A percentile compares a stretch with the other conserved stretches of the same genome.
These are phyloP conservation scores for Trametopsis cervina DNA, from an alignment of 768 basidiomycete species.

Conservation along the genomic window DNA sequence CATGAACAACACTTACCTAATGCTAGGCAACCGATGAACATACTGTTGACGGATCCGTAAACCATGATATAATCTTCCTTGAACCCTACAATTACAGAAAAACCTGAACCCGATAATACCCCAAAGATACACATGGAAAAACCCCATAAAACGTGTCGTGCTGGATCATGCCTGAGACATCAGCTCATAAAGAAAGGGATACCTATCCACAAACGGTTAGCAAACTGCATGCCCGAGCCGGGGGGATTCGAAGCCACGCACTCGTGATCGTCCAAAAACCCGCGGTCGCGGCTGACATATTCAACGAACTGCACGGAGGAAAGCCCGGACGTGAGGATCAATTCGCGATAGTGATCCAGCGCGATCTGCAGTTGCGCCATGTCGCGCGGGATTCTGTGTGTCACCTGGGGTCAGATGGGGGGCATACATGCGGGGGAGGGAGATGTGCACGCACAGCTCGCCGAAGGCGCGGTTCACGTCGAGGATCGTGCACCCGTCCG, in stretches of 20 bases:
- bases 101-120: background rate
- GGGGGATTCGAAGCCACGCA: slow-evolving; percentile 5
- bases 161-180: slow-evolving; percentile 10
- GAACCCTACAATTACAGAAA: background rate
- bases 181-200: slow-evolving; percentile 17
- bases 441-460: slow-evolving; percentile 12
- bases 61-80: too few species aligned
- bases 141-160: background rate
- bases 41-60: too few species aligned
- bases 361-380: slow-evolving; percentile 14
- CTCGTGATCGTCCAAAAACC: slow-evolving; percentile 22
- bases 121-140: background rate
- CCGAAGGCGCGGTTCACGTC: slow-evolving; percentile 20
- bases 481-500: slow-evolving; percentile 19
- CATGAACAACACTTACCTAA: too few species aligned
- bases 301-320: slow-evolving; percentile 14
- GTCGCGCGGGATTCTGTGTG: slow-evolving; percentile 14
- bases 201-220: too few species aligned
- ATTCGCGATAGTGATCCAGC: slow-evolving; percentile 17
- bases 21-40: too few species aligned
- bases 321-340: slow-evolving; percentile 16
- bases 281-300: slow-evolving; percentile 10
- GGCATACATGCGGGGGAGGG: too few species aligned
- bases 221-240: too few species aligned
- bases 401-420: background rate